Percentiles rank a stretch among this genome's conserved stretches.
Evolutionary conservation across 2,329 filamentous ascomycete species (phyloP).

Genomic region (Zymoseptoria tritici): DNA sequence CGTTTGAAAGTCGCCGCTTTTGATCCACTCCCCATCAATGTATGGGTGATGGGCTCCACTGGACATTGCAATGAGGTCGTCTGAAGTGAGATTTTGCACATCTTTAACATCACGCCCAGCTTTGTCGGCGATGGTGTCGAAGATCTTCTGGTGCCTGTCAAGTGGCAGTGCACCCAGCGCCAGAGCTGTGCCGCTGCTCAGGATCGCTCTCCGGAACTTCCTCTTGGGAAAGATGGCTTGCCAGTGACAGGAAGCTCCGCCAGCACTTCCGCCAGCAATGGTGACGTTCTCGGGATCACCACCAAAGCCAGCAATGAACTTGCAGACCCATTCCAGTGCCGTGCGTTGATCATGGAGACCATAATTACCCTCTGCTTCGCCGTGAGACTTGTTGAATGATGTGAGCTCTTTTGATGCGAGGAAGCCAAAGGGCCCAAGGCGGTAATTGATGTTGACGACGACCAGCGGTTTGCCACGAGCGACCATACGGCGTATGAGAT

Average conservation of each 20-base stretch:
- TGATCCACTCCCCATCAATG: neutral
- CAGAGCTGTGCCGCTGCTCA: neutral
- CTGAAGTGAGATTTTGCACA: neutral
- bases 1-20: neutral
- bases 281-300: conserved; percentile 34
- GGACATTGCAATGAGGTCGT: neutral
- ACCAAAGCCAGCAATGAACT: conserved; percentile 33
- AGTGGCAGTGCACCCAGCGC: neutral
- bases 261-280: conserved; percentile 42
- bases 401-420: conserved; percentile 18
- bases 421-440: conserved; percentile 39
- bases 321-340: conserved; percentile 33
- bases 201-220: neutral
- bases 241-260: conserved; percentile 31
- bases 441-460: conserved; percentile 34
- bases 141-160: neutral
- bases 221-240: neutral
- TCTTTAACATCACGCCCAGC: neutral
- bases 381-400: conserved; percentile 16
- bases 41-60: neutral
- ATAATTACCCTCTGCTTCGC: conserved; percentile 13
- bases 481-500: neutral
- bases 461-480: neutral
- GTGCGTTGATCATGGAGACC: conserved; percentile 26
- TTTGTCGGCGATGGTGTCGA: neutral